Evolutionary conservation across 2,329 filamentous ascomycete genomes (phyloP), one percentile per base, ranked within the genome.

Genomic region (Lasiodiplodia theobromae): DNA sequence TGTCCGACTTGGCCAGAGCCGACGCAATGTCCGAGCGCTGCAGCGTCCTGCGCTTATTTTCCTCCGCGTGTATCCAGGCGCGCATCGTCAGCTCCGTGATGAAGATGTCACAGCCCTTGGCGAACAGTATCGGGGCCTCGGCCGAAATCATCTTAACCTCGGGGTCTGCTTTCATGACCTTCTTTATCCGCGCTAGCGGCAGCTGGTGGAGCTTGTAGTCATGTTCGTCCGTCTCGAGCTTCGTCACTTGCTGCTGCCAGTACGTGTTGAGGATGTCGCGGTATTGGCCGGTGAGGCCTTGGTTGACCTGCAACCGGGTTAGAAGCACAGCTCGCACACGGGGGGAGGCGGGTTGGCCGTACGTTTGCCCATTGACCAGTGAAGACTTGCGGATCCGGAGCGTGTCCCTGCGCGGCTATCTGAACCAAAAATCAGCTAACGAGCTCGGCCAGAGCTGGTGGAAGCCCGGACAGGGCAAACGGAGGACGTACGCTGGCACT

Each of bases 61-160:
- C 96, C 78, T 99, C 96, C 18, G 96, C 96, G 76, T 99, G 96
- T 72, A 99, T 99, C 96, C 96, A 99, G 57, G 96, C 96, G 72
- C 96, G 93, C 96, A 99, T 99, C 8, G 96, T 99, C 70, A 99
- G 86, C 82, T 99, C 96, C 0, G 94, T 97, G 77, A 99, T 99
- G 83, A 99, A 99, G 77, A 98, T 97, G 78, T 99, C 96, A 81
- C 96, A 98, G 47, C 95, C 96, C 82, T 99, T 99, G 64, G 96
- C 96, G 76, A 99, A 99, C 16, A 99, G 86, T 74, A 99, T 99
- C 1, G 96, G 96, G 1, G 96, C 96, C 82, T 99, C 96, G 10
- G 96, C 96, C 4, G 94, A 98, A 71, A 99, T 99, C 96, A 99
- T 99, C 85, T 99, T 99, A 58, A 99, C 96, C 76, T 99, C 96